These are phyloP conservation scores for Coemansia brasiliensis DNA, from an alignment of 192 early-diverging fungal species.

Conservation along the genomic window DNA sequence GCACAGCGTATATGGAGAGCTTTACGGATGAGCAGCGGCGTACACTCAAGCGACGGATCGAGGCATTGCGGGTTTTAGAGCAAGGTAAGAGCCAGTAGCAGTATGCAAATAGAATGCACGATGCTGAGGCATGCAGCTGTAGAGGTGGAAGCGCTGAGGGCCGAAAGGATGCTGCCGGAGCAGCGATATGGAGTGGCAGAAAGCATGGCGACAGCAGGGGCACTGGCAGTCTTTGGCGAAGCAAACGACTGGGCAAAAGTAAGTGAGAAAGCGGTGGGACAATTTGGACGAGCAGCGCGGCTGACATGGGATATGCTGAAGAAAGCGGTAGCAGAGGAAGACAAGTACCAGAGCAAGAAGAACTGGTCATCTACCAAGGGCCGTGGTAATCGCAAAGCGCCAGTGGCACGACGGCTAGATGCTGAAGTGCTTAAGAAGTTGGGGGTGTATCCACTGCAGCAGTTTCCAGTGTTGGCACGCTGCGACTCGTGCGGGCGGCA, in stretches of 20 bases:
- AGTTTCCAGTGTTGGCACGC: slow-evolving; percentile 40
- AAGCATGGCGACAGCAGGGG: slow-evolving; percentile 17
- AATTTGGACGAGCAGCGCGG: slow-evolving; percentile 19
- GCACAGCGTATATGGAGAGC: slow-evolving; percentile 18
- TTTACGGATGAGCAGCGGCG: slow-evolving; percentile 49
- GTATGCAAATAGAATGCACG: too few relatives aligned
- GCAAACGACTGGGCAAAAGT: slow-evolving; percentile 30
- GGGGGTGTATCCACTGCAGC: slow-evolving; percentile 46
- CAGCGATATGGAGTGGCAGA: slow-evolving; percentile 17
- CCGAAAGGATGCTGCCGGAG: slow-evolving; percentile 20
- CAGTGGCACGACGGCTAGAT: slow-evolving; percentile 53
- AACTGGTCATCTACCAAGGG: slow-evolving; percentile 59
- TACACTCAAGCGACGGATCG: slow-evolving; percentile 41
- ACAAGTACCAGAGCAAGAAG: slow-evolving; percentile 60
- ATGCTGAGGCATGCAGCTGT: not conserved
- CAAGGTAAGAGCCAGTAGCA: slow-evolving; percentile 28
- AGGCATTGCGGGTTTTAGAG: slow-evolving; percentile 34
- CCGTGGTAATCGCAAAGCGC: slow-evolving; percentile 53
- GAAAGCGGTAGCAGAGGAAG: slow-evolving; percentile 54
- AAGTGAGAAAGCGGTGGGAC: slow-evolving; percentile 1
- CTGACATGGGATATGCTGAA: slow-evolving; percentile 55
- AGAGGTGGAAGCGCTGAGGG: slow-evolving; percentile 39
- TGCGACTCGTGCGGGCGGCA: slow-evolving; percentile 49
- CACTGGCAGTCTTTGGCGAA: slow-evolving; percentile 28
- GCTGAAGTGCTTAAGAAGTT: slow-evolving; percentile 49